Evolutionary conservation across 1,284 basidiomycete genomes (phyloP), one percentile per base, ranked within the genome.

Genomic region (Pterula multifida): DNA sequence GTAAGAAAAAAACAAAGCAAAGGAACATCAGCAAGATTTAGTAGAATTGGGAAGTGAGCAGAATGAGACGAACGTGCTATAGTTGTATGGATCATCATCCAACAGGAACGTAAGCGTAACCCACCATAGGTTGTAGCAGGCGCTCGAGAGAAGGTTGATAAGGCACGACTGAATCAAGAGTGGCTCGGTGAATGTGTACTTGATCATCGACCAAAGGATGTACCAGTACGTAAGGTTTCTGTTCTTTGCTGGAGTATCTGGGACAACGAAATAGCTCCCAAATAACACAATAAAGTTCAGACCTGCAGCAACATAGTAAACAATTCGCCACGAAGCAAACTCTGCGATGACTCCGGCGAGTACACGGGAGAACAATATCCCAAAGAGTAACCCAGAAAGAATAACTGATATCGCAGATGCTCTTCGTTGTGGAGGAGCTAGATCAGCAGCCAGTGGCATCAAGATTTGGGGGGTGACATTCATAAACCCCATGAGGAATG

Each of bases 101-200:
- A 79, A 67, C 3, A 78, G 63, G 62, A 77, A 78, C 0, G 76
- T 78, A 24, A 76, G 60, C 15, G 70, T 72, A 4, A 73, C 69
- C 75, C 75, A 77, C 60, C 68, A 74, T 52, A 62, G 64, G 3
- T 65, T 62, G 51, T 70, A 72, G 32, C 63, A 58, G 3, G 68
- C 68, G 54, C 65, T 68, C 1, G 65, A 66, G 9, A 67, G 65
- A 36, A 70, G 63, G n/a, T 60, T 65, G 47, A 72, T 68, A 3
- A 76, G 51, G 44, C 66, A 67, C 1, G 67, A 69, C 58, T 77
- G 75, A 1, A 76, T 66, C 36, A 78, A 63, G 24, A 68, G 64
- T 12, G 76, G 77, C 56, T 78, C 76, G 21, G 71, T 76, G 36
- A 72, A 60, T 1, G 69, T 60, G 52, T 67, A 71, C 54, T 68